phyloP scores from a whole-genome alignment of 306 rosid species.

The Quercus suber region DNA sequence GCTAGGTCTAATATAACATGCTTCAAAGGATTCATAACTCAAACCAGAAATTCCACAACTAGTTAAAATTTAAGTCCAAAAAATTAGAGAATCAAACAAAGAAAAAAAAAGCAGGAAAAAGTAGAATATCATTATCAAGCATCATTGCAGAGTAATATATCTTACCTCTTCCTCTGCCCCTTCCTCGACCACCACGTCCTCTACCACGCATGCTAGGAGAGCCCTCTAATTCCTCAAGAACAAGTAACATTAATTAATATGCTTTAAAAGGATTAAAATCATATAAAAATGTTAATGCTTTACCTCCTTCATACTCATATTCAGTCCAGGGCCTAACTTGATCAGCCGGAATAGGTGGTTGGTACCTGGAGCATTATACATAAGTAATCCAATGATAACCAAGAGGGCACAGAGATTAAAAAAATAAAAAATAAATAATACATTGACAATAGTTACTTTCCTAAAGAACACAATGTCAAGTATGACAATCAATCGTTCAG shows the following conservation, averaged over 20 bases:
- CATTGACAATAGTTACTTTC: neutral
- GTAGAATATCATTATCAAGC: neutral
- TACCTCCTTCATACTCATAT: constrained; percentile 26
- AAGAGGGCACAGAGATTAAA: neutral
- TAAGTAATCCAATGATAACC: neutral
- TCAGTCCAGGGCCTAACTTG: constrained; percentile 25
- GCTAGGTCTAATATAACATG: neutral
- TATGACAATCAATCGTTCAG: neutral
- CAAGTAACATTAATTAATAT: neutral
- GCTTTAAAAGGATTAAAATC: neutral
- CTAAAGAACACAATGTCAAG: neutral
- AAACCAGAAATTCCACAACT: neutral
- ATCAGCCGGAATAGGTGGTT: constrained; percentile 23
- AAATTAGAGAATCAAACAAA: neutral
- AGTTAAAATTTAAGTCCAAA: neutral
- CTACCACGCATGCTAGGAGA: constrained; percentile 18
- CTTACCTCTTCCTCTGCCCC: constrained; percentile 23
- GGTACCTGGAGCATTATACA: constrained; percentile 12
- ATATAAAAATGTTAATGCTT: neutral
- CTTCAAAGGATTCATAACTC: neutral
- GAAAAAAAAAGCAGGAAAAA: neutral
- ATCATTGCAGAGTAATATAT: neutral
- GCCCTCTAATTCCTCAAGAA: constrained; percentile 5
- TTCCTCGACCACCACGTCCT: constrained; percentile 26
- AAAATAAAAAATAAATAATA: neutral